Conservation (phyloP, 306 rosid species). For the Abrus precatorius region DNA sequence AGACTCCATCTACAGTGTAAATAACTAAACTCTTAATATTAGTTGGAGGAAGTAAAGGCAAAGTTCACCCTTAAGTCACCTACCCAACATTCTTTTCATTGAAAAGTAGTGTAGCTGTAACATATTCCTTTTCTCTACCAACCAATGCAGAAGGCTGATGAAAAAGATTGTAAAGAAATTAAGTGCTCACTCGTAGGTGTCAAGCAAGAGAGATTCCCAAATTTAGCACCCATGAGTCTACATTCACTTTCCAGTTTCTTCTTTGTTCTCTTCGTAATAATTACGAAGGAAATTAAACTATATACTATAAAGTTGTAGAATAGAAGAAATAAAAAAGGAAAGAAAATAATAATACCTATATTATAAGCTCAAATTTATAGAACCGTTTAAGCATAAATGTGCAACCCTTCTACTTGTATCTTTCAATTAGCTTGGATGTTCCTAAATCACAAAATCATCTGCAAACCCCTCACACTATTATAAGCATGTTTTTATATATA, state of each 20-base stretch:
- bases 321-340: not conserved
- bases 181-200: not conserved
- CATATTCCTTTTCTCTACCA: not conserved
- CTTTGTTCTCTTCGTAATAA: not conserved
- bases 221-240: not conserved
- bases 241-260: not conserved
- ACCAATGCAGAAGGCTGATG: not conserved
- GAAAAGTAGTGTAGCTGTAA: not conserved
- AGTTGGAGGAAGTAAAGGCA: not conserved
- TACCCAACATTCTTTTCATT: constrained; percentile 19
- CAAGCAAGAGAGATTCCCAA: constrained; percentile 18
- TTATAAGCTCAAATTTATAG: constrained; percentile 1
- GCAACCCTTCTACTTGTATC: not conserved
- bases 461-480: not conserved
- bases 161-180: not conserved
- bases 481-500: too few relatives aligned
- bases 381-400: not conserved
- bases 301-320: too few relatives aligned
- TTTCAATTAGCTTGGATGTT: not conserved
- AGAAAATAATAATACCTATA: not conserved
- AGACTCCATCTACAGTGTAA: not conserved
- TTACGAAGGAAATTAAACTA: not conserved
- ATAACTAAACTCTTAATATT: not conserved
- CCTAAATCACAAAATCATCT: not conserved
- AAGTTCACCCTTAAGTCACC: not conserved